Evolutionary conservation across 1,139 yeast genomes (phyloP), one percentile per base, ranked within the genome.

Genomic region (Sugiyamaella grinbergsii): DNA sequence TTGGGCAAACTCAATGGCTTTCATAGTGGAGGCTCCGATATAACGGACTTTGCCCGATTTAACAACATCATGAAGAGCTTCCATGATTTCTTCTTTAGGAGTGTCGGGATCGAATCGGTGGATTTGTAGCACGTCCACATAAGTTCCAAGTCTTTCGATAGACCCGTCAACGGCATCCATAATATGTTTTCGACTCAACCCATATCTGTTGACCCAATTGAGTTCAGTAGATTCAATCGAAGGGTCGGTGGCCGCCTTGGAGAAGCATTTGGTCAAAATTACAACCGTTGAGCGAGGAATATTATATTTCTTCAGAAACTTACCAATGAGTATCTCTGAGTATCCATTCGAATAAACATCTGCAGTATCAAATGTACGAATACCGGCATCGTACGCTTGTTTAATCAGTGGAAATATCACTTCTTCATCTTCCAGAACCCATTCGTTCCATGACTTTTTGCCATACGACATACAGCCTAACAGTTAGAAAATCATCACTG

Each of bases 51-150:
- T 62, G 0, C 83, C 83, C 23, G 64, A 54, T 49, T 72, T 72
- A 23, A 79, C 77, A 31, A 77, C 69, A 56, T 75, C 78, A 57
- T 80, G 77, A 56, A 80, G 66, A 2, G 82, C 75, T 55, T 65
- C 71, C 83, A 80, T 77, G 32, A 74, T 74, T 65, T n/a, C 84
- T 50, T 71, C 73, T 47, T 71, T 69, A 37, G 79, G 76, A 3
- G 76, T 71, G 0, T 66, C 61, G 24, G 60, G 56, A 56, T 80
- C 84, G 32, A 70, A 70, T 53, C 83, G 68, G 67, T 88, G 96
- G 64, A 88, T 73, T 67, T 85, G 87, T 1, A 87, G 86, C 58
- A 87, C 72, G 66, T 89, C 96, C 56, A 89, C 69, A 63, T 86
- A 86, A 0, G 95, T 85, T 13, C 78, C 67, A 51, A 89, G 73